phyloP scores from a whole-genome alignment of 495 filamentous ascomycete genomes.

The Daldinia childiae region DNA sequence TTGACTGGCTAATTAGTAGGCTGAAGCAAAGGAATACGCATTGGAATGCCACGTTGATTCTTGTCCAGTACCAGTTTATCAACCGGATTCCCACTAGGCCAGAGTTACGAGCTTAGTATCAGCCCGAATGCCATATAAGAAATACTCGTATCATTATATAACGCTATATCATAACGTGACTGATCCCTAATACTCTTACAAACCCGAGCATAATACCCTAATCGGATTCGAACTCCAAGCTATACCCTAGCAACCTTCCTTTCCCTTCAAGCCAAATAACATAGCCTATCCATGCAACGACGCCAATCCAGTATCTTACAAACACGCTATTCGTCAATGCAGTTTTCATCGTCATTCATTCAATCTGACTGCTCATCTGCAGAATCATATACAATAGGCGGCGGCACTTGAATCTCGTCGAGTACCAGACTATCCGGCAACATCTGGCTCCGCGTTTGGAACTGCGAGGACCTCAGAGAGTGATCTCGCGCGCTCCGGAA shows the following conservation, averaged over 20 bases:
- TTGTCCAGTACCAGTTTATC: background rate
- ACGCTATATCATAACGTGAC: background rate
- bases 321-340: background rate
- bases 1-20: too few relatives aligned
- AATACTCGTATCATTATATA: background rate
- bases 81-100: background rate
- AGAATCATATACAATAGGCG: conserved; percentile 55
- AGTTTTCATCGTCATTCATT: background rate
- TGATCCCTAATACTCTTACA: background rate
- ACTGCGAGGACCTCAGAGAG: conserved; percentile 54
- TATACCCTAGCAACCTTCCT: background rate
- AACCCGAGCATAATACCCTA: background rate
- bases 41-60: too few relatives aligned
- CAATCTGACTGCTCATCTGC: conserved; percentile 55
- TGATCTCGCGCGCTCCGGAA: conserved; percentile 30
- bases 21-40: too few relatives aligned
- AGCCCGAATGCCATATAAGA: background rate
- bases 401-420: conserved; percentile 57
- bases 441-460: conserved; percentile 58
- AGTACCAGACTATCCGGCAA: conserved; percentile 64
- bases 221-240: background rate
- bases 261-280: background rate
- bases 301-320: background rate
- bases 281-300: background rate
- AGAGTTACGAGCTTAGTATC: background rate